Evolutionary conservation across 257 asterid species (phyloP).

Genomic region (Gentiana dahurica): DNA sequence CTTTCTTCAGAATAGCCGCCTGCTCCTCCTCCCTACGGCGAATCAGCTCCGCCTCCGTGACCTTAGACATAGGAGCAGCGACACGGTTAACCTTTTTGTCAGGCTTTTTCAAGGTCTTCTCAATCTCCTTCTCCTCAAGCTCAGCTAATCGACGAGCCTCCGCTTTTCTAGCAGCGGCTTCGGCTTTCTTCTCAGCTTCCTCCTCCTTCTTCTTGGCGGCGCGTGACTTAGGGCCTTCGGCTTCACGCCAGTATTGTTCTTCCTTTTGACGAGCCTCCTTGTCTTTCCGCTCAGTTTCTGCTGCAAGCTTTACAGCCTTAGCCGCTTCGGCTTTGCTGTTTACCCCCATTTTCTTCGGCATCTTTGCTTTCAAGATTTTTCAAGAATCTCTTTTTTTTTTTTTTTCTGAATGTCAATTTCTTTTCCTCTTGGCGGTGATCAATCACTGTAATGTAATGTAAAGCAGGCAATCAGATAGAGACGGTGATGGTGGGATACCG

Average conservation of each 20-base stretch:
- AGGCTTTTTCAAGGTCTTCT: conserved; percentile 53
- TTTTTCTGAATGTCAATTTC: too few relatives aligned
- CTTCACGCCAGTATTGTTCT: conserved; percentile 91
- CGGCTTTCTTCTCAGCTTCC: conserved; percentile 80
- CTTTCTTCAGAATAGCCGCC: conserved; percentile 42
- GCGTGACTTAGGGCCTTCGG: conserved; percentile 82
- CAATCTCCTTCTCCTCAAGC: conserved; percentile 74
- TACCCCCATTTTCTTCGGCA: conserved; percentile 96
- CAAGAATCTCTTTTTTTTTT: too few relatives aligned
- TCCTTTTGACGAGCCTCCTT: conserved; percentile 72
- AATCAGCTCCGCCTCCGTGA: conserved; percentile 73
- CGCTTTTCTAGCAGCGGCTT: conserved; percentile 68
- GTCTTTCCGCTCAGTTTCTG: conserved; percentile 70
- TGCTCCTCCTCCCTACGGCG: conserved; percentile 75
- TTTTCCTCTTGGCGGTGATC: neutral
- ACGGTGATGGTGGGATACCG: neutral
- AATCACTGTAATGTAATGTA: neutral
- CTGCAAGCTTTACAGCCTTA: conserved; percentile 67
- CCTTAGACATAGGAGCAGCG: conserved; percentile 69
- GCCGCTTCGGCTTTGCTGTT: conserved; percentile 92
- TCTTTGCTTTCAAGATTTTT: conserved; percentile 8
- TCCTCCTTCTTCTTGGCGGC: conserved; percentile 91
- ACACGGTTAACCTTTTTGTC: conserved; percentile 83
- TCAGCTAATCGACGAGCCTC: conserved; percentile 88
- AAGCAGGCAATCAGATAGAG: neutral